A percentile compares a stretch with the other conserved stretches of the same genome.
Conservation (phyloP, 2,329 filamentous ascomycete species). For the Daldinia sp. region DNA sequence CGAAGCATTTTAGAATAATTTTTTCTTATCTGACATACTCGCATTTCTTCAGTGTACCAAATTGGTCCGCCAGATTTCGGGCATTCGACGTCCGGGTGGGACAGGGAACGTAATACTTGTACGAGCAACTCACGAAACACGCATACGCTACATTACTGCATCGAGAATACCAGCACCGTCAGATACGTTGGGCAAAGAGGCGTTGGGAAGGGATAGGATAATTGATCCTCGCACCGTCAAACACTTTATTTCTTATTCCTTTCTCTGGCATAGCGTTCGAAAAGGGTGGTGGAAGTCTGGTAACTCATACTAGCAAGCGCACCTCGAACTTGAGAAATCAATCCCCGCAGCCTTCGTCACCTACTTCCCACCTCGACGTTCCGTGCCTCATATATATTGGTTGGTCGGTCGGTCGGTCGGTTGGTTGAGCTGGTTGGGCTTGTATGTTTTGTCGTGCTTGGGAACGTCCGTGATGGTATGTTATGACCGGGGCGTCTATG, state of each 20-base stretch:
- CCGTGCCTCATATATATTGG: slow-evolving; percentile 15
- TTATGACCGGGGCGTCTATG: slow-evolving; percentile 31
- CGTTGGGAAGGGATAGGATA: slow-evolving; percentile 41
- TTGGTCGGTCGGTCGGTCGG: slow-evolving; percentile 5
- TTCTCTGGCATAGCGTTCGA: slow-evolving; percentile 29
- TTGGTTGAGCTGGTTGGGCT: slow-evolving; percentile 30
- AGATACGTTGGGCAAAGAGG: slow-evolving; percentile 41
- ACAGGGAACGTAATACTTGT: slow-evolving; percentile 46
- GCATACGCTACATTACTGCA: slow-evolving; percentile 36
- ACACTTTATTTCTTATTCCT: slow-evolving; percentile 32
- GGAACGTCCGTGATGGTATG: slow-evolving; percentile 27
- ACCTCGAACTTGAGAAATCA: slow-evolving; percentile 9
- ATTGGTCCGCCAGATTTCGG: slow-evolving; percentile 34
- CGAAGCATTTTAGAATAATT: slow-evolving; percentile 35
- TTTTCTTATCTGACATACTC: slow-evolving; percentile 37
- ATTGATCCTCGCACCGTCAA: slow-evolving; percentile 31
- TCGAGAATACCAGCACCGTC: slow-evolving; percentile 38
- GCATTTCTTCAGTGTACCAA: slow-evolving; percentile 42
- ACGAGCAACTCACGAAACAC: slow-evolving; percentile 44
- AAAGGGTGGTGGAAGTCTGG: slow-evolving; percentile 21
- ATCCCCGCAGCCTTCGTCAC: neutral
- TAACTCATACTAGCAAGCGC: slow-evolving; percentile 17
- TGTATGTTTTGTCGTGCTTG: slow-evolving; percentile 26
- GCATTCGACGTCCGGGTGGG: slow-evolving; percentile 38
- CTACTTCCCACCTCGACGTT: slow-evolving; percentile 17